Evolutionary conservation across 1,139 yeast genomes (phyloP).

Genomic region (Blastobotrys capitulatus): DNA sequence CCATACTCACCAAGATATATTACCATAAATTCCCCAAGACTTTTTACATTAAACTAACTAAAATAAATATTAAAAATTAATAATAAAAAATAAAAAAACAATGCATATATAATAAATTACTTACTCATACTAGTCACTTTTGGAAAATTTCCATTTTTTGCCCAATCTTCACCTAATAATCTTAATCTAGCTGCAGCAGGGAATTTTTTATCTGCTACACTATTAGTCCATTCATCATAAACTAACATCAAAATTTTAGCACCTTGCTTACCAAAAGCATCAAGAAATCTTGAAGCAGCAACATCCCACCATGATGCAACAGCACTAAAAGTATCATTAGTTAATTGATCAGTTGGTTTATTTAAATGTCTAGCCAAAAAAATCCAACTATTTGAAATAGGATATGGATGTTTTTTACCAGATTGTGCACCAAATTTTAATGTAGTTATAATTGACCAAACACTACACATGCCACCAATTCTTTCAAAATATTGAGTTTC

Average conservation of each 20-base stretch:
- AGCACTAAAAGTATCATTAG: slow-evolving; percentile 66
- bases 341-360: slow-evolving; percentile 42
- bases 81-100: too few species aligned
- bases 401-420: slow-evolving; percentile 44
- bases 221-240: slow-evolving; percentile 46
- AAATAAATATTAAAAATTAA: too few species aligned
- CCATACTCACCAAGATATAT: too few species aligned
- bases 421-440: slow-evolving; percentile 29
- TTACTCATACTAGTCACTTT: slow-evolving; percentile 11
- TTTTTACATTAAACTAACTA: too few species aligned
- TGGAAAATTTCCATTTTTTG: slow-evolving; percentile 38
- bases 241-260: slow-evolving; percentile 49
- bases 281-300: slow-evolving; percentile 50
- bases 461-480: slow-evolving; percentile 75
- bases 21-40: too few species aligned
- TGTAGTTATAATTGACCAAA: slow-evolving; percentile 68
- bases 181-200: slow-evolving; percentile 77
- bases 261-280: slow-evolving; percentile 65
- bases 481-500: slow-evolving; percentile 75
- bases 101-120: too few species aligned
- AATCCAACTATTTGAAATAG: slow-evolving; percentile 56
- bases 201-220: slow-evolving; percentile 45
- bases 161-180: slow-evolving; percentile 77
- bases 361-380: slow-evolving; percentile 69
- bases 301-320: slow-evolving; percentile 93